These are phyloP conservation scores for Cryptococcus sp. DNA, from an alignment of 1,284 basidiomycete species.

Conservation along the genomic window DNA sequence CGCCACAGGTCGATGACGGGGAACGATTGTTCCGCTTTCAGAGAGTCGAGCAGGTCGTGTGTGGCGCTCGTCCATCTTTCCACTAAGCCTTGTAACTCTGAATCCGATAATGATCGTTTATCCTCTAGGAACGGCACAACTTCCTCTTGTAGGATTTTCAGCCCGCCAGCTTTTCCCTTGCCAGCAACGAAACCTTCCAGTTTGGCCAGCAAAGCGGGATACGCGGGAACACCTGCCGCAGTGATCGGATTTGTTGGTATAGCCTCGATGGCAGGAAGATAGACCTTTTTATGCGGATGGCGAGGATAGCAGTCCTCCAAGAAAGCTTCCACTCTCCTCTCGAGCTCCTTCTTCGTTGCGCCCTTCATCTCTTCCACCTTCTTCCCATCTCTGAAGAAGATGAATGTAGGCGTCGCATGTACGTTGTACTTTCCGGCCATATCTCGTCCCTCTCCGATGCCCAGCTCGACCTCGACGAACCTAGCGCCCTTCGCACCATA, in stretches of 20 bases:
- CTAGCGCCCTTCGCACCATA: constrained; percentile 49
- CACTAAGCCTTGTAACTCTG: constrained; percentile 34
- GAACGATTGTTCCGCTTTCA: constrained; percentile 68
- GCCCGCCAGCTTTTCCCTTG: constrained; percentile 42
- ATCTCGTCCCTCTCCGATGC: constrained; percentile 63
- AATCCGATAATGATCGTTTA: constrained; percentile 50
- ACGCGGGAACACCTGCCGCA: constrained; percentile 67
- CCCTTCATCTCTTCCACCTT: constrained; percentile 79
- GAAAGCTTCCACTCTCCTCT: constrained; percentile 38
- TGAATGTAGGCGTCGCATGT: constrained; percentile 79
- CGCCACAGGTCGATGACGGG: constrained; percentile 83
- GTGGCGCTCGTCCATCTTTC: constrained; percentile 60
- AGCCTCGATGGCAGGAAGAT: constrained; percentile 64
- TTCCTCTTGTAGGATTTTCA: constrained; percentile 57
- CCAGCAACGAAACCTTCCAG: constrained; percentile 63
- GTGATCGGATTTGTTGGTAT: constrained; percentile 74
- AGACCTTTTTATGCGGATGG: constrained; percentile 70
- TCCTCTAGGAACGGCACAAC: constrained; percentile 69
- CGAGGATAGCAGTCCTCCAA: constrained; percentile 57
- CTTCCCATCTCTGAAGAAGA: constrained; percentile 75
- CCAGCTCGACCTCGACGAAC: constrained; percentile 79
- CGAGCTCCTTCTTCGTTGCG: constrained; percentile 53
- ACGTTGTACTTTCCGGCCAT: constrained; percentile 69
- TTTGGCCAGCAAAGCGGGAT: constrained; percentile 67
- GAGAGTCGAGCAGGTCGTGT: constrained; percentile 54